Conservation (phyloP, 2,329 filamentous ascomycete genomes). For the Stagonosporopsis rhizophila region DNA sequence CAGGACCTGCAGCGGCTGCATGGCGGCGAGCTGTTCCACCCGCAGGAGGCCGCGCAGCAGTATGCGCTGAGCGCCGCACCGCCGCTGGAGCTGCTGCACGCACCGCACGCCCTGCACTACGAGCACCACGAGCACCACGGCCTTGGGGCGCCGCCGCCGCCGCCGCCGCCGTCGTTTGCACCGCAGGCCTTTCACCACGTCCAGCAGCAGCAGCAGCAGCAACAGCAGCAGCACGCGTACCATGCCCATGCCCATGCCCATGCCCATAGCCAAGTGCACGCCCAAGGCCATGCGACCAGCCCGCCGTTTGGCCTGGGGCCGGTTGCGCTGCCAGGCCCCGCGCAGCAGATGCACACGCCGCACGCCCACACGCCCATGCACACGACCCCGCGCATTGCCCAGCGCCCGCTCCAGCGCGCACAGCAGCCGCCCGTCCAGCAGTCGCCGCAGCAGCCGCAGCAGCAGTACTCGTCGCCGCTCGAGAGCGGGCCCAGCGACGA, state of each 20-base stretch:
- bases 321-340: conserved; percentile 11
- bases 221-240: conserved; percentile 12
- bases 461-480: conserved; percentile 14
- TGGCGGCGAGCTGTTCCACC: conserved; percentile 35
- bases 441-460: conserved; percentile 17
- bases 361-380: conserved; percentile 20
- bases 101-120: conserved; percentile 41
- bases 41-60: conserved; percentile 27
- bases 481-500: conserved; percentile 24
- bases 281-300: conserved; percentile 27
- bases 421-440: conserved; percentile 16
- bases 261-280: neutral
- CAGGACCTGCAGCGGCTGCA: conserved; percentile 51
- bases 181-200: conserved; percentile 33
- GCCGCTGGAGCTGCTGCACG: conserved; percentile 16
- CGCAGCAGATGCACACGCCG: conserved; percentile 10
- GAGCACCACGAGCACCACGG: conserved; percentile 36
- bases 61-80: conserved; percentile 28
- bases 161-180: conserved; percentile 14
- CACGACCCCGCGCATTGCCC: conserved; percentile 20
- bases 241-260: neutral
- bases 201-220: conserved; percentile 14
- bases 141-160: conserved; percentile 20
- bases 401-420: conserved; percentile 26
- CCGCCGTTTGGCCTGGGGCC: conserved; percentile 34